Base-by-base conservation (phyloP, 805 yeast genomes). In the Yarrowia deformans region DNA sequence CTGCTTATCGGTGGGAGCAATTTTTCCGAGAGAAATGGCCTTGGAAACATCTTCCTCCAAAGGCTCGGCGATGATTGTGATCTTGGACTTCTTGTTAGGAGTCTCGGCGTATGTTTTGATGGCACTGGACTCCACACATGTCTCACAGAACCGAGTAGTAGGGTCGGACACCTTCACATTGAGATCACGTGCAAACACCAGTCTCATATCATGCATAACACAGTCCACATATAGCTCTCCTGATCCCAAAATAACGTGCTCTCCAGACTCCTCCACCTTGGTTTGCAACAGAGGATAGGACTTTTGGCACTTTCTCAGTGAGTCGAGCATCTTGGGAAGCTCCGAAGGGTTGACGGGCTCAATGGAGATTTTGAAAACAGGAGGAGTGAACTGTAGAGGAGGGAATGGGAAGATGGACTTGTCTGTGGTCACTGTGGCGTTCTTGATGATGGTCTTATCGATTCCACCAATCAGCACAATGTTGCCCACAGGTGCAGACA, bases 191-290 rank as follows among this genome's bases (percentile, higher is more conserved):
- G 89, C 84, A 73, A 86, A 90, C 40, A 85, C 80, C 35, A 81
- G 77, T 71, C 98, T 81, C 54, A 95, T 78, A 74, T 92, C 97
- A 76, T 88, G 90, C 48, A 95, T 78, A 32, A 90, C 79, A 73
- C 95, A 90, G 77, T 95, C 98, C 78, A 95, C 77, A 75, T 91
- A 91, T 18, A 94, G 74, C 75, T 95, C 98, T 8, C 99, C 99
- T 10, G 91, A 85, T 0, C 95, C 97, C 35, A 88, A 74, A 0
- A 95, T 76, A 0, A 88, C 87, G 75, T 90, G 91, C 73, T 93
- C 98, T 1, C 98, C 97, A 66, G 93, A 89, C 72, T 91, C 97
- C 76, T 92, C 97, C 0, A 90, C 91, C 71, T 84, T 86, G n/a
- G 90, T 80, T 23, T 83, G 83, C 45, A 87, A 82, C 3, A 93